Evolutionary conservation across 768 basidiomycete species (phyloP).

Genomic region (Fibroporia radiculosa): DNA sequence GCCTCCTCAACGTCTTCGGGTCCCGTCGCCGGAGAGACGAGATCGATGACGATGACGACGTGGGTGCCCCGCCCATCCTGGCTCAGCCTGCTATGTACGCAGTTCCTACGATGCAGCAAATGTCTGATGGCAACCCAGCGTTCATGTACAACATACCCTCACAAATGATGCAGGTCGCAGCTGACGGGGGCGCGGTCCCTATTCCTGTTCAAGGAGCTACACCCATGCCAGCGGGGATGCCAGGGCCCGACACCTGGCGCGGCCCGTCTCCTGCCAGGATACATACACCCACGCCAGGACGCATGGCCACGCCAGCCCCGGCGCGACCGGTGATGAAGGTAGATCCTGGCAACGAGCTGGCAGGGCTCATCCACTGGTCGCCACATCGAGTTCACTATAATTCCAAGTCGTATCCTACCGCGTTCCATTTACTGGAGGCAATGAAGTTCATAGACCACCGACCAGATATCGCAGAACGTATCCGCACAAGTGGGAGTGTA

Average conservation of each 20-base stretch:
- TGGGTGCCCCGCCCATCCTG: constrained; percentile 6
- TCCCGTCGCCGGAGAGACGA: constrained; percentile 18
- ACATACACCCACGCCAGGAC: constrained; percentile 10
- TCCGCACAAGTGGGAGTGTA: constrained; percentile 37
- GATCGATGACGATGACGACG: constrained; percentile 13
- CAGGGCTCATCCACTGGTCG: constrained; percentile 60
- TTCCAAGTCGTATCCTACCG: constrained; percentile 54
- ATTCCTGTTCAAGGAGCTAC: neutral
- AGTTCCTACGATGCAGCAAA: constrained; percentile 16
- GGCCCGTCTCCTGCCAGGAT: constrained; percentile 5
- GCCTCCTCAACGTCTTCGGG: constrained; percentile 3
- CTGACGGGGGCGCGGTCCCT: neutral
- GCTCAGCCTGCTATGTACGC: constrained; percentile 13
- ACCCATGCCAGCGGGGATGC: neutral
- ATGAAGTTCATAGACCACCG: constrained; percentile 52
- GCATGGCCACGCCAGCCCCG: constrained; percentile 14
- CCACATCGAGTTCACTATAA: constrained; percentile 51
- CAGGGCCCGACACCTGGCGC: neutral
- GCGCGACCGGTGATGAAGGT: constrained; percentile 22
- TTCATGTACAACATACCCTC: constrained; percentile 10
- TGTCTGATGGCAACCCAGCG: constrained; percentile 11
- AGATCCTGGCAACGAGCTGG: constrained; percentile 21
- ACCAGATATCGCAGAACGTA: constrained; percentile 46
- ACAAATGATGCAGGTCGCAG: neutral
- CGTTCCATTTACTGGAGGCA: constrained; percentile 70